Base-by-base conservation (phyloP, 2,329 filamentous ascomycete genomes). In the Colletotrichum salicis region DNA sequence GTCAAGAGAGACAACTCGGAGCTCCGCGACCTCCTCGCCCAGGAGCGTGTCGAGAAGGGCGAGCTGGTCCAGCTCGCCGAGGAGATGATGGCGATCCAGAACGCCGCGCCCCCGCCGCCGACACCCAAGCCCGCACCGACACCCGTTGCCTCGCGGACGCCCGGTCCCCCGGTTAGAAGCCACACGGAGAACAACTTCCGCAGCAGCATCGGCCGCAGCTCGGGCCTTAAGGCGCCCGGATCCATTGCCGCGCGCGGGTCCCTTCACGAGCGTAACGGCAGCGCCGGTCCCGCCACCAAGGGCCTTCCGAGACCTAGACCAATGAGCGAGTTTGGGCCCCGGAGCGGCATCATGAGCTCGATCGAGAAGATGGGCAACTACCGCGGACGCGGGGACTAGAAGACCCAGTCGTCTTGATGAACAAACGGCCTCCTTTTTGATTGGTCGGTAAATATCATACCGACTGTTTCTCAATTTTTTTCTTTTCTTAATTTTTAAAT, bases 331-430 rank as follows among this genome's bases (percentile, higher is more conserved):
- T 75, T 83, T 72, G 83, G 83, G 10, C 77, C 80, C 74, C 82
- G 93, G 77, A 94, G 92, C 78, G 91, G 92, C 68, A 92, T 96
- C 78, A 92, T 97, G 91, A 93, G 88, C 76, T 94, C 93, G 22
- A 96, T 97, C 80, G 94, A 97, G 85, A 90, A 92, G 82, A 97
- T 97, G 94, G 94, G 94, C 11, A 91, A 86, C 76, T 86, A 90
- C 75, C 80, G 87, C 15, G 83, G 85, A 10, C 82, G 86, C 54
- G 83, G 74, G 33, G 77, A 80, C 19, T 74, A 59, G 57, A n/a
- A 22, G 27, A 35, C n/a, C 37, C 27, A 48, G 41, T 48, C 41
- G 41, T 48, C 41, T 48, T 48, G 41, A 48, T 48, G 41, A 48
- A 41, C 15, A 22, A 48, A 48, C 41, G 41, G 19, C 41, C 41